Evolutionary conservation across 768 basidiomycete species (phyloP), one percentile per base, ranked within the genome.

Genomic region (Melanogaster broomeanus): DNA sequence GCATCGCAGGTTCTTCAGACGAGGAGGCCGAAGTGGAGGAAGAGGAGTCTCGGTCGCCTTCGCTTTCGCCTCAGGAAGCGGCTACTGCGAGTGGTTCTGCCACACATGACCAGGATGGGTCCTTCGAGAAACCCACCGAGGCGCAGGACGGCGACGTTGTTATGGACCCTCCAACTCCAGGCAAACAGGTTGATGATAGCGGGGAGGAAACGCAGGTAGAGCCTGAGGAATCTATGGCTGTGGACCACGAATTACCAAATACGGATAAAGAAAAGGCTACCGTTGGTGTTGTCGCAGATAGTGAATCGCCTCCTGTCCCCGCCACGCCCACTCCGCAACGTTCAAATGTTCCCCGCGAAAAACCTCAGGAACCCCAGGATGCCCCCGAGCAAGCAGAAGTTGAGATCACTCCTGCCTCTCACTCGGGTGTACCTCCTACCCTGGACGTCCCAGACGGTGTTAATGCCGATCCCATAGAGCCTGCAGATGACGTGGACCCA

Each of bases 391-490:
- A 31, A 52, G 61, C 45, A 40, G 56, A 62, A 5, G 61, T 55
- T 7, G 72, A 73, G 16, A 16, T 21, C 13, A 1, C 39, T 15
- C 15, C 30, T 1, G 4, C 40, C 48, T 42, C 10, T 21, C 10
- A 42, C 6, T 34, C 30, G 10, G 18, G 8, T 19, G 10, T 27
- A 16, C 22, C 28, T 6, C n/a, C 8, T 31, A 15, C 27, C 8
- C 19, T 41, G 12, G 34, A 43, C 10, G 44, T 11, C 5, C 43
- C 27, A 6, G 8, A 30, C 16, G 52, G 42, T 6, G 40, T 34
- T 18, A 55, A 48, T 4, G 51, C 15, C 12, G 79, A 81, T 53
- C 76, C 78, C 8, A 80, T 80, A 46, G 75, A 79, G 52, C 67
- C 71, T 25, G 68, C 72, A 1, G 77, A 77, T 13, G 70, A 67